Conservation (phyloP, 2,329 filamentous ascomycete genomes). For the Fusarium sp. region DNA sequence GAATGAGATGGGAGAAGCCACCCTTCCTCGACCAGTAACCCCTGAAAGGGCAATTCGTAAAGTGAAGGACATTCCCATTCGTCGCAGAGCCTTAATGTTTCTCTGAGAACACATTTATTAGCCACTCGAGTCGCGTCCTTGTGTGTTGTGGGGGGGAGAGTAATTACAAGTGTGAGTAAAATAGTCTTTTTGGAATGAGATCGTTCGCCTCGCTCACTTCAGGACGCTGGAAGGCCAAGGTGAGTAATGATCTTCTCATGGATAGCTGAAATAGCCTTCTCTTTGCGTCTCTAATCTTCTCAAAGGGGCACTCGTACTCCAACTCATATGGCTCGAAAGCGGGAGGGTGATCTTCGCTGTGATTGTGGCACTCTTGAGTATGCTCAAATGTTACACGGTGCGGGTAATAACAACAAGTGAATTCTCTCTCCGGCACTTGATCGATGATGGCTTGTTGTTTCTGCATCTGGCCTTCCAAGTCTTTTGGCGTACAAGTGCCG, state of each 20-base stretch:
- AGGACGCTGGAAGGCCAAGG: not conserved
- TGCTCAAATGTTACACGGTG: not conserved
- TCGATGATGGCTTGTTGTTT: not conserved
- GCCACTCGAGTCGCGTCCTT: not conserved
- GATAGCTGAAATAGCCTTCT: not conserved
- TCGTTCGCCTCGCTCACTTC: not conserved
- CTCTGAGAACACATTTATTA: not conserved
- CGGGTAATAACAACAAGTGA: not conserved
- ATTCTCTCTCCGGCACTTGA: not conserved
- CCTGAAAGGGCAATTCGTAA: not conserved
- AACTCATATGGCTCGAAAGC: not conserved
- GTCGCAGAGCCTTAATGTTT: not conserved
- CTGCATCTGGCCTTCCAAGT: not conserved
- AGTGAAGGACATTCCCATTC: not conserved
- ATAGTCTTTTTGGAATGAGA: not conserved
- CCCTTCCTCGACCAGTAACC: not conserved
- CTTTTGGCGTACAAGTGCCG: not conserved
- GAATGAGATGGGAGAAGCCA: not conserved
- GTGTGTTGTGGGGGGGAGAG: accelerated
- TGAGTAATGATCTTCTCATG: not conserved
- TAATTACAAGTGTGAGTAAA: not conserved
- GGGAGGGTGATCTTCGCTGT: accelerated
- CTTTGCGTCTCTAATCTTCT: not conserved
- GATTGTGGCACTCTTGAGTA: not conserved
- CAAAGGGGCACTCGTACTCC: not conserved